These are phyloP conservation scores for Coemansia sp. DNA, from an alignment of 192 early-diverging fungal species.

Conservation along the genomic window DNA sequence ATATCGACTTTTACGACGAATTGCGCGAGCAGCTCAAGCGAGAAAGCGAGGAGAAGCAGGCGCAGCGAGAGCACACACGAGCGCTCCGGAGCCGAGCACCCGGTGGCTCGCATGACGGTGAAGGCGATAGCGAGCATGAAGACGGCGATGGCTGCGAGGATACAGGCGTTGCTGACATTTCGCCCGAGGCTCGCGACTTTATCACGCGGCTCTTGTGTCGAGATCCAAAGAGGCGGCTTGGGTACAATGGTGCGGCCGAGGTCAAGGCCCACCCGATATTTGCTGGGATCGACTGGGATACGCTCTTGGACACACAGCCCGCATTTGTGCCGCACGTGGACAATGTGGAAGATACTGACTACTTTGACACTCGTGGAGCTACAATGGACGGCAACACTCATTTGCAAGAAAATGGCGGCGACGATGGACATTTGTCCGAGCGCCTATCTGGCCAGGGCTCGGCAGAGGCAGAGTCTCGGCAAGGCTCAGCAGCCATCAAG, in stretches of 20 bases:
- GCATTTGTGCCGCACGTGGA: constrained; percentile 82
- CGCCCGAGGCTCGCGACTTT: constrained; percentile 50
- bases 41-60: background rate
- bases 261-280: constrained; percentile 71
- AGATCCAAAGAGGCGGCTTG: constrained; percentile 63
- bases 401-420: constrained; percentile 6
- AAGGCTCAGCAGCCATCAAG: background rate
- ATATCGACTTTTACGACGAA: constrained; percentile 48
- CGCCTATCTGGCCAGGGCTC: background rate
- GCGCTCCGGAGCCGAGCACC: background rate
- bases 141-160: constrained; percentile 7
- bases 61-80: background rate
- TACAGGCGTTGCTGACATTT: constrained; percentile 14
- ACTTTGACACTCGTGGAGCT: constrained; percentile 92
- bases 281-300: constrained; percentile 61
- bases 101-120: background rate
- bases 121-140: constrained; percentile 12
- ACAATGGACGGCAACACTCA: constrained; percentile 53
- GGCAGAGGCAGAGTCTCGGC: background rate
- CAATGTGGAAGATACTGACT: constrained; percentile 83
- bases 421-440: background rate
- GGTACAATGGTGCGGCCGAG: constrained; percentile 59
- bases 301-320: constrained; percentile 64
- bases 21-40: constrained; percentile 7
- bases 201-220: constrained; percentile 61